Percentiles rank a stretch among this genome's conserved stretches.
Evolutionary conservation across 2,329 filamentous ascomycete genomes (phyloP).

Genomic region (Penicillium olsonii): DNA sequence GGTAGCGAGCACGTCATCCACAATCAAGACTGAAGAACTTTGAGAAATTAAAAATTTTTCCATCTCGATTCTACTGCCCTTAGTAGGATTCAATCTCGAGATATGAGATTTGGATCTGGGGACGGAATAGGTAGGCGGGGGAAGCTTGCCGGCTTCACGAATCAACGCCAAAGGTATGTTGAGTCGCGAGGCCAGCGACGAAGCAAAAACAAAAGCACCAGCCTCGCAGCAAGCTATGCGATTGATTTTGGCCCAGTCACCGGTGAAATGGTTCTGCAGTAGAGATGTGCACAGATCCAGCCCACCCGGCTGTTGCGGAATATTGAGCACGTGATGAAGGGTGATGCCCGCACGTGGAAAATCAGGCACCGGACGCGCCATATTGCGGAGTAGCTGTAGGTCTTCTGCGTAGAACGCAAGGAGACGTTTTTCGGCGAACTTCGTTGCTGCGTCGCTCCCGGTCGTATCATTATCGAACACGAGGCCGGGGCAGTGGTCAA

Average conservation of each 20-base stretch:
- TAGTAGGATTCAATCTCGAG: conserved; percentile 43
- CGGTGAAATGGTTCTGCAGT: conserved; percentile 48
- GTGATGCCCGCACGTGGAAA: conserved; percentile 55
- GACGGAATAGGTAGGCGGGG: conserved; percentile 56
- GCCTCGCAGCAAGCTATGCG: conserved; percentile 57
- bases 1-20: conserved; percentile 63
- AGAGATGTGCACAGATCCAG: conserved; percentile 55
- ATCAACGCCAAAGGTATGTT: conserved; percentile 52
- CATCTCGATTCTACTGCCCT: conserved; percentile 53
- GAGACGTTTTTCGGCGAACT: conserved; percentile 47
- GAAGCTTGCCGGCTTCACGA: conserved; percentile 60
- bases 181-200: conserved; percentile 49
- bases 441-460: conserved; percentile 42
- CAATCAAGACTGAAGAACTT: conserved; percentile 52
- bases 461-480: conserved; percentile 55
- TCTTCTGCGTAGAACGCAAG: conserved; percentile 51
- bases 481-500: conserved; percentile 30
- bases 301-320: conserved; percentile 55
- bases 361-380: conserved; percentile 52
- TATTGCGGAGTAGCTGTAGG: conserved; percentile 49
- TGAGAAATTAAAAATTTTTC: conserved; percentile 42
- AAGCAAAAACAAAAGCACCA: conserved; percentile 59
- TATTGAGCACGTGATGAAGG: conserved; percentile 62
- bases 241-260: conserved; percentile 51
- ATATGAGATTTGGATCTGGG: conserved; percentile 55